A percentile compares a stretch with the other conserved stretches of the same genome.
phyloP scores from a whole-genome alignment of 768 basidiomycete species.

The Cubamyces sp. region DNA sequence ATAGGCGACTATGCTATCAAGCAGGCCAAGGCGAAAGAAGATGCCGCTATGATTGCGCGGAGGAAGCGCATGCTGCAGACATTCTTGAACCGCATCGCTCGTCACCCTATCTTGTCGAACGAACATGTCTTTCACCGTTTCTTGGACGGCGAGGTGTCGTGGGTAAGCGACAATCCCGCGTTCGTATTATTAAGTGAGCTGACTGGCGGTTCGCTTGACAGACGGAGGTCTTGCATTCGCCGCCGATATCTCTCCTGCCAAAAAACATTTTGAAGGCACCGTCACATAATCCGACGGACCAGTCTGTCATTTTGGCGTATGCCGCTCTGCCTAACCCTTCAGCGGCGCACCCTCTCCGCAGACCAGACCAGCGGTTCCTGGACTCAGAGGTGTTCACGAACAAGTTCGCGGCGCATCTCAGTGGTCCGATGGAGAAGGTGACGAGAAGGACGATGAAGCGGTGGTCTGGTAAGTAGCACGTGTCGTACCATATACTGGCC shows the following conservation, averaged over 20 bases:
- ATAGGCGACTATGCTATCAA: slow-evolving; percentile 97
- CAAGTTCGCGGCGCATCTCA: slow-evolving; percentile 92
- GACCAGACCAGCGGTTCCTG: slow-evolving; percentile 93
- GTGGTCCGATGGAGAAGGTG: slow-evolving; percentile 95
- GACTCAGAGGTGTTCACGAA: slow-evolving; percentile 96
- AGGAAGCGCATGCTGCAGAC: slow-evolving; percentile 95
- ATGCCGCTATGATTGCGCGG: slow-evolving; percentile 86
- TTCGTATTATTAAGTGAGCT: not conserved
- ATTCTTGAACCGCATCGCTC: slow-evolving; percentile 87
- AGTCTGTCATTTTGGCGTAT: slow-evolving; percentile 72
- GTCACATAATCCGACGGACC: slow-evolving; percentile 91
- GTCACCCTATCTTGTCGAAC: slow-evolving; percentile 93
- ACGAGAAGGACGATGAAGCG: slow-evolving; percentile 90
- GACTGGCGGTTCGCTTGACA: slow-evolving; percentile 34
- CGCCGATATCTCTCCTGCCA: slow-evolving; percentile 87
- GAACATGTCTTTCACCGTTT: slow-evolving; percentile 97
- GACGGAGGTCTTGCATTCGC: slow-evolving; percentile 92
- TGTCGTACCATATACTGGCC: not conserved
- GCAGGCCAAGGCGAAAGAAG: slow-evolving; percentile 95
- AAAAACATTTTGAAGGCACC: slow-evolving; percentile 97
- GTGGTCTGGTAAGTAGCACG: slow-evolving; percentile 76
- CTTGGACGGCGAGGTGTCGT: slow-evolving; percentile 93
- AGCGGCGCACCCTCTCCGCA: slow-evolving; percentile 83
- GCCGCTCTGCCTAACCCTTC: slow-evolving; percentile 88
- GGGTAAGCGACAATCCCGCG: slow-evolving; percentile 57